A percentile compares a stretch with the other conserved stretches of the same genome.
Evolutionary conservation across 2,329 filamentous ascomycete species (phyloP).

Genomic region (Acephala macrosclerotiorum): DNA sequence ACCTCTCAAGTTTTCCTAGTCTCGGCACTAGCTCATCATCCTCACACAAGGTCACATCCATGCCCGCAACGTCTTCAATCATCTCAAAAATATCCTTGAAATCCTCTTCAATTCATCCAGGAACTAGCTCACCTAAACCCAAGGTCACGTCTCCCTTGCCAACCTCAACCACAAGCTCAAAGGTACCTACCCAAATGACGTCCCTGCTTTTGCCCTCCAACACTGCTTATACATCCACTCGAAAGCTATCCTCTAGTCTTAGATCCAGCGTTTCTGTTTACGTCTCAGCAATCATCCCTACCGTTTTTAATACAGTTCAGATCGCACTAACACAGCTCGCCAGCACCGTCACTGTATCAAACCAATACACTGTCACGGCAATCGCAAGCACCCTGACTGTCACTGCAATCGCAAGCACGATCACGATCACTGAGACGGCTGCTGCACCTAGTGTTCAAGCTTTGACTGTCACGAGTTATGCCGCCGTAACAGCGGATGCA

Average conservation of each 20-base stretch:
- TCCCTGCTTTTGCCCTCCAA: too few relatives aligned
- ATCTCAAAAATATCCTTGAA: not conserved
- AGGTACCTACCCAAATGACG: too few relatives aligned
- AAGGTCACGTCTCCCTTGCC: not conserved
- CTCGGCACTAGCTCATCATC: not conserved
- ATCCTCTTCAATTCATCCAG: not conserved
- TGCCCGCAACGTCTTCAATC: not conserved
- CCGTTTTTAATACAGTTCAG: too few relatives aligned
- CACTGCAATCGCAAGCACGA: not conserved
- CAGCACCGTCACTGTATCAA: not conserved
- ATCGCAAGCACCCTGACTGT: not conserved
- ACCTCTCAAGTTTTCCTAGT: too few relatives aligned
- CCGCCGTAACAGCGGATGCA: not conserved
- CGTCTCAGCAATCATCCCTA: too few relatives aligned
- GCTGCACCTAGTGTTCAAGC: not conserved
- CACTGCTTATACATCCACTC: too few relatives aligned
- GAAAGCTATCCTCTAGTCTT: too few relatives aligned
- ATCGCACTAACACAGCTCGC: not conserved
- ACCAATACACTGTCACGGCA: not conserved
- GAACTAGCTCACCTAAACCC: not conserved
- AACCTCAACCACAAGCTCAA: not conserved
- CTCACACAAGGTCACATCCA: not conserved
- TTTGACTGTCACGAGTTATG: not conserved
- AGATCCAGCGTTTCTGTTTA: too few relatives aligned
- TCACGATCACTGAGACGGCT: not conserved